A percentile compares a stretch with the other conserved stretches of the same genome.
phyloP scores from a whole-genome alignment of 208 protist genomes.

The Leishmania lainsoni region DNA sequence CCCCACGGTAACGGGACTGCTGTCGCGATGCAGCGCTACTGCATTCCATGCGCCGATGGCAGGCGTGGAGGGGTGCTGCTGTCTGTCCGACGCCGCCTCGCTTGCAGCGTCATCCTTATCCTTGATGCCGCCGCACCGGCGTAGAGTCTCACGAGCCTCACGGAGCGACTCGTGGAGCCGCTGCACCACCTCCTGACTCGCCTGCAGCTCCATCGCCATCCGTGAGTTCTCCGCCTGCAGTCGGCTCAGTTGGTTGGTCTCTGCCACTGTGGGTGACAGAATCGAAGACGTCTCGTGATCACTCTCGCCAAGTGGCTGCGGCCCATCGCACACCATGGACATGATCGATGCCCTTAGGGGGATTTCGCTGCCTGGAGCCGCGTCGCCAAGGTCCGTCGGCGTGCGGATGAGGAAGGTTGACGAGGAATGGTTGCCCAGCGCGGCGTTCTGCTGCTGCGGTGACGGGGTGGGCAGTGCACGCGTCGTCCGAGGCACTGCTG shows the following conservation, averaged over 20 bases:
- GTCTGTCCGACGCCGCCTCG: background rate
- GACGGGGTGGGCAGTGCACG: background rate
- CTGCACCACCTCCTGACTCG: conserved; percentile 9
- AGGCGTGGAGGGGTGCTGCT: background rate
- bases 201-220: conserved; percentile 21
- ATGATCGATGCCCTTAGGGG: background rate
- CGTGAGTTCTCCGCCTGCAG: conserved; percentile 14
- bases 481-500: background rate
- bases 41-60: background rate
- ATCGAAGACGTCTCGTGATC: background rate
- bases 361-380: background rate
- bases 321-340: background rate
- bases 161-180: conserved; percentile 22
- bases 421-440: background rate
- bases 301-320: background rate
- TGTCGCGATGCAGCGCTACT: background rate
- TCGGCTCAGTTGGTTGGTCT: conserved; percentile 4
- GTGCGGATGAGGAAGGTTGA: background rate
- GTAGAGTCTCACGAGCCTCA: conserved; percentile 5
- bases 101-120: background rate
- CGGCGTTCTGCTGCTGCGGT: background rate
- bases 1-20: background rate
- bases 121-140: background rate
- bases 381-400: background rate
- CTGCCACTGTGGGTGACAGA: background rate